Base-by-base conservation (phyloP, 768 basidiomycete genomes). In the Cyathus striatus region DNA sequence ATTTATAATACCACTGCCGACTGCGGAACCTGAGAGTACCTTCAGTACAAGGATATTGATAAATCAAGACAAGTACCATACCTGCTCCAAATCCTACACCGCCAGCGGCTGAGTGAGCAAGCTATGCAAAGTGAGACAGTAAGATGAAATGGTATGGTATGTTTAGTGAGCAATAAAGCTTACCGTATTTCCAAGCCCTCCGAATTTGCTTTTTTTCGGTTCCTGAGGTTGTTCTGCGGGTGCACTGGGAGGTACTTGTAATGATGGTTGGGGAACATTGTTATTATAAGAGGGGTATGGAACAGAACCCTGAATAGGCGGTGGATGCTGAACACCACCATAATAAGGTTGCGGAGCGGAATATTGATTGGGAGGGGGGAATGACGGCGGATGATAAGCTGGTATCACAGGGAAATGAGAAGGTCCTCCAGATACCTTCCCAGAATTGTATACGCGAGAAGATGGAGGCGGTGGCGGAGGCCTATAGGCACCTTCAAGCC, bases 31-130 rank as follows among this genome's bases (percentile, higher is more conserved):
- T 75, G 44, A 6, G 5, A 44, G 16, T 26, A 25, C 21, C n/a
- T 23, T 21, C 22, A 41, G n/a, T 17, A 56, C 67, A 50, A 17
- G 64, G 69, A 68, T 41, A 68, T 71, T 24, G 13, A 27, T 20
- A 26, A 23, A 39, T 13, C 12, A 16, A 35, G 17, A 17, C 16
- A 30, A n/a, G 10, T 14, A 26, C 50, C 60, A 47, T 40, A 80
- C 84, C 84, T 49, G 82, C 85, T 46, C 86, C 84, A 51, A 87
- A 86, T 2, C 86, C 86, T 40, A 78, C 72, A 52, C 86, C 86
- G 25, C 85, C 85, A 6, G 61, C 77, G 14, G 78, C 75, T 37
- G 76, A 72, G 40, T 75, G 65, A 5, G 75, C 76, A 51, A 78
- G 59, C 77, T 72, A 43, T 12, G 30, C 17, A 42, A 33, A 14